Percentiles rank a stretch among this genome's conserved stretches.
These are phyloP conservation scores for Sideroxylon spinosum DNA, from an alignment of 179 eudicot species.

Conservation along the genomic window DNA sequence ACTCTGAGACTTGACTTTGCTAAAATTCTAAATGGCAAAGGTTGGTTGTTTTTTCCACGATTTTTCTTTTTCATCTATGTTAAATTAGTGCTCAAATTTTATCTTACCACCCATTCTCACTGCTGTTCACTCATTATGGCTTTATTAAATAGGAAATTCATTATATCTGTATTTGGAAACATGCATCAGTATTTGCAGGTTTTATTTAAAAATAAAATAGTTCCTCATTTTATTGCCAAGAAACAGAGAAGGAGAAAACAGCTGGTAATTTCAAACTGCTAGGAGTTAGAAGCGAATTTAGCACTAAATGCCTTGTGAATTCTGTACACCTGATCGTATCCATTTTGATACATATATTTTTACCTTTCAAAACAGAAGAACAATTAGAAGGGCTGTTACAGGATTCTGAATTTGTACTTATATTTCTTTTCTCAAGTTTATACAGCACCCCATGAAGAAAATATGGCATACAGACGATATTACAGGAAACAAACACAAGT, in stretches of 20 bases:
- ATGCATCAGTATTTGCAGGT: background rate
- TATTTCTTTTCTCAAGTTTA: background rate
- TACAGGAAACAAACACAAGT: background rate
- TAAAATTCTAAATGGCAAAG: constrained; percentile 62
- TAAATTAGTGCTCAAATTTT: background rate
- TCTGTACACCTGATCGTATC: too few species aligned
- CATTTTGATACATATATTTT: too few species aligned
- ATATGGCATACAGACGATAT: background rate
- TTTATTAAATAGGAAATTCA: background rate
- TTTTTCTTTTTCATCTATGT: background rate
- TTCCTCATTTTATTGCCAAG: background rate
- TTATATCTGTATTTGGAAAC: background rate
- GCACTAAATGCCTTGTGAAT: background rate
- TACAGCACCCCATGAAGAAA: background rate
- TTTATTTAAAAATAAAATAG: background rate
- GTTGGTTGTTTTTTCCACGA: constrained; percentile 27
- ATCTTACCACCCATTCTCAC: background rate
- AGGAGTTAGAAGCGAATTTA: background rate
- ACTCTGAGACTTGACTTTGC: constrained; percentile 57
- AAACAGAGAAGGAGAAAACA: background rate
- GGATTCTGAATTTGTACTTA: background rate
- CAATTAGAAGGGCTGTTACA: too few species aligned
- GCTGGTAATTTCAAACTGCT: background rate
- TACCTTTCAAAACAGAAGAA: too few species aligned
- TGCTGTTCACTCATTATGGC: background rate